phyloP scores from a whole-genome alignment of 1,284 basidiomycete species.

The Tilletia walkeri region DNA sequence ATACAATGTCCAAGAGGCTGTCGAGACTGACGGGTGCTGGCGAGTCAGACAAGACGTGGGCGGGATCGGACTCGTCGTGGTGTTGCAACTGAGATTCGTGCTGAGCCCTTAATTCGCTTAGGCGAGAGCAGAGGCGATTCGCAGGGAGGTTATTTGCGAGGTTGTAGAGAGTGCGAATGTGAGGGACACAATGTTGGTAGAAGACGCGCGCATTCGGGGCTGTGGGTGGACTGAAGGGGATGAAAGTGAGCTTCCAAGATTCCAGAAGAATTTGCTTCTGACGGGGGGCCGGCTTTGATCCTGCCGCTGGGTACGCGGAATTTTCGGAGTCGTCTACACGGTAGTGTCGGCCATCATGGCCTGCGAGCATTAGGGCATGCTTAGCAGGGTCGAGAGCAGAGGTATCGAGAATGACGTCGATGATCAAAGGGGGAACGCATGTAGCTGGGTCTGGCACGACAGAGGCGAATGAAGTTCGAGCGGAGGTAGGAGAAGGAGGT shows the following conservation, averaged over 20 bases:
- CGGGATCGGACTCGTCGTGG: constrained; percentile 17
- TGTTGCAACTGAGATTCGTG: neutral
- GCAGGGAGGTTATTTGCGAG: constrained; percentile 45
- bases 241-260: constrained; percentile 34
- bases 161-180: constrained; percentile 52
- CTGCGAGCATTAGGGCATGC: constrained; percentile 46
- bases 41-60: constrained; percentile 11
- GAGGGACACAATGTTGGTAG: constrained; percentile 55
- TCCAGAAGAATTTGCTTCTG: constrained; percentile 33
- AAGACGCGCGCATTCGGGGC: constrained; percentile 48
- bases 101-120: constrained; percentile 26
- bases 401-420: constrained; percentile 55
- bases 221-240: constrained; percentile 19
- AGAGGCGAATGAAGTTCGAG: neutral
- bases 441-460: neutral
- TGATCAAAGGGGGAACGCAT: constrained; percentile 49
- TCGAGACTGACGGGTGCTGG: neutral
- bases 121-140: constrained; percentile 35
- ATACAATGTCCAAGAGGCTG: neutral
- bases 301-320: neutral
- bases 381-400: constrained; percentile 36
- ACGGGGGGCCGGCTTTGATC: neutral
- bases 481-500: neutral
- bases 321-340: constrained; percentile 12
- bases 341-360: constrained; percentile 22